Evolutionary conservation across 2,329 filamentous ascomycete genomes (phyloP), one percentile per base, ranked within the genome.

Genomic region (Bipolaris cookei): DNA sequence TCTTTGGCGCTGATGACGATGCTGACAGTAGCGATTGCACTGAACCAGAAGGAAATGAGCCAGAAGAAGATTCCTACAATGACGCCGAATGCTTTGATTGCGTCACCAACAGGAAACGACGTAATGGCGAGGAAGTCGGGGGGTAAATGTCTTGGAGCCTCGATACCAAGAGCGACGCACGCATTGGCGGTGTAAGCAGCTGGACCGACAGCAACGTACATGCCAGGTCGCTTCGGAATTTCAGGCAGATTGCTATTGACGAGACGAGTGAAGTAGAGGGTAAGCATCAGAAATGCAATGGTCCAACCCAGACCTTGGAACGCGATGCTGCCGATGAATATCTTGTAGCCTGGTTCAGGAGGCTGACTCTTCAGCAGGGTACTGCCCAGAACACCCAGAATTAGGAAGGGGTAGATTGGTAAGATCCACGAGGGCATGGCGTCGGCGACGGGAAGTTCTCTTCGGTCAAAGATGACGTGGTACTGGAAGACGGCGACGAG

Each of bases 381-480:
- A 7, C 71, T 73, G 0, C 75, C 75, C 44, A 77, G 65, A 0
- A 75, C 69, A 4, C 76, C 76, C 2, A 78, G 69, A 3, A 78
- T 69, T 6, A 79, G 63, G 52, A 77, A 69, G 0, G 76, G 61
- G 38, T 71, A 69, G 0, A 72, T 61, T 4, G 71, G 71, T 0
- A 75, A 59, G 7, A 73, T 68, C 77, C 78, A 80, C 0, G 76
- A 74, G 0, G 77, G 76, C 37, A 78, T 74, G 44, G 77, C 77
- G 21, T 77, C 75, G 5, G 73, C 66, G 11, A 78, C 68, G 41
- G 69, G 73, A 14, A 79, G 65, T 42, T 69, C 59, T 68, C 97
- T 92, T 72, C 90, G 86, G 79, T 89, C 93, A 85, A 98, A 98
- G 74, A 97, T 90, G 74, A 98, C 95, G 77, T 98, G 94, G 81